Percentiles rank a stretch among this genome's conserved stretches.
These are phyloP conservation scores for Cylindrodendrum hubeiense DNA, from an alignment of 2,329 filamentous ascomycete genomes.

Conservation along the genomic window DNA sequence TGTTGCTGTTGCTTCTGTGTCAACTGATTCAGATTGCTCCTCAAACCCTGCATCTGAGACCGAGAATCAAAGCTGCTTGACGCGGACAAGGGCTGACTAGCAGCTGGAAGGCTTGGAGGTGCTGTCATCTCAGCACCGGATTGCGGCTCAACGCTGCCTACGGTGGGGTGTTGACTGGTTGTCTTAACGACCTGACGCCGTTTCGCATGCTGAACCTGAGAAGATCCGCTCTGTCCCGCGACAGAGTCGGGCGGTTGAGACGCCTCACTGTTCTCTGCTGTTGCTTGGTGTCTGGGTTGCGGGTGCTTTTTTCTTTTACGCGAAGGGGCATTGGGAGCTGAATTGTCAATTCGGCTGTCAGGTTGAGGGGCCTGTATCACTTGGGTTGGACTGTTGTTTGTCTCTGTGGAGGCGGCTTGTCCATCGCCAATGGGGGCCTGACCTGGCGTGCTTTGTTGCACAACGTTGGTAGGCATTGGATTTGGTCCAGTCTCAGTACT, in stretches of 20 bases:
- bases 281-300: conserved; percentile 4
- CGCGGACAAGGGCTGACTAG: conserved; percentile 21
- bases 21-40: conserved; percentile 13
- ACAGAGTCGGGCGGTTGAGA: conserved; percentile 9
- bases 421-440: neutral
- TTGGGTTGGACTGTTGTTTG: neutral
- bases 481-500: neutral
- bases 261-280: neutral
- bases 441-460: conserved; percentile 1
- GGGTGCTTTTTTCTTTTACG: conserved; percentile 31
- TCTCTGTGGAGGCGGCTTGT: neutral
- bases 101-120: conserved; percentile 27
- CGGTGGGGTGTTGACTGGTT: conserved; percentile 22
- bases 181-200: conserved; percentile 45
- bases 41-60: conserved; percentile 15
- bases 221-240: neutral
- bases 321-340: neutral
- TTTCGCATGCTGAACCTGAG: conserved; percentile 39
- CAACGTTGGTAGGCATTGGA: neutral
- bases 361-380: neutral
- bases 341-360: neutral
- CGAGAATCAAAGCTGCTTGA: conserved; percentile 35
- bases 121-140: conserved; percentile 18
- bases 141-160: conserved; percentile 23
- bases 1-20: conserved; percentile 22